Percentiles rank a stretch among this genome's conserved stretches.
phyloP scores from a whole-genome alignment of 2,329 filamentous ascomycete species.

The Juglanconis sp. region DNA sequence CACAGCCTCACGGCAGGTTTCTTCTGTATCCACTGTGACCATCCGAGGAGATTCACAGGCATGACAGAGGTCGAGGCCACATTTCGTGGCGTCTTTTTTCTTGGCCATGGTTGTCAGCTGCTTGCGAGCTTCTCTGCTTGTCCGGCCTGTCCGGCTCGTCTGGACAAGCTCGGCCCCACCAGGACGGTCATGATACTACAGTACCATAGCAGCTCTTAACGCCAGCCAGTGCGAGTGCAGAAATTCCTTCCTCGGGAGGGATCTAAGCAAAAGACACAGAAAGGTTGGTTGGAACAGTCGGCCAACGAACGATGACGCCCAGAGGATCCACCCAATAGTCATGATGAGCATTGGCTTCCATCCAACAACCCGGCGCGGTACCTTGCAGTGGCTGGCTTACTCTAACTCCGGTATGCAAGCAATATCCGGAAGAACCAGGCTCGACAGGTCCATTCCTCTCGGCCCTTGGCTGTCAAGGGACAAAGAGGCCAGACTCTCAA shows the following conservation, averaged over 20 bases:
- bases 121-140: background rate
- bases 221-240: too few species aligned
- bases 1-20: too few species aligned
- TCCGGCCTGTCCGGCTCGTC: background rate
- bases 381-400: slow-evolving; percentile 13
- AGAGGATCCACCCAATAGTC: too few species aligned
- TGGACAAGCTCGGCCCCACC: slow-evolving; percentile 1
- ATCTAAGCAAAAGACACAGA: too few species aligned
- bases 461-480: slow-evolving; percentile 15
- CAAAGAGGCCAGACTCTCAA: slow-evolving; percentile 5
- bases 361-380: background rate
- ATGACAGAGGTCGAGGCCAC: background rate
- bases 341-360: background rate
- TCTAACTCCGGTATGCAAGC: slow-evolving; percentile 8
- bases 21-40: too few species aligned
- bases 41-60: background rate
- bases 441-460: slow-evolving; percentile 11
- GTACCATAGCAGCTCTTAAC: background rate
- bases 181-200: background rate
- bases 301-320: background rate
- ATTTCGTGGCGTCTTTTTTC: background rate
- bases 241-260: too few species aligned
- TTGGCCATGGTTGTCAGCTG: background rate
- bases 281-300: background rate
- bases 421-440: slow-evolving; percentile 6